phyloP scores from a whole-genome alignment of 345 rosid species.

The Microcos paniculata region DNA sequence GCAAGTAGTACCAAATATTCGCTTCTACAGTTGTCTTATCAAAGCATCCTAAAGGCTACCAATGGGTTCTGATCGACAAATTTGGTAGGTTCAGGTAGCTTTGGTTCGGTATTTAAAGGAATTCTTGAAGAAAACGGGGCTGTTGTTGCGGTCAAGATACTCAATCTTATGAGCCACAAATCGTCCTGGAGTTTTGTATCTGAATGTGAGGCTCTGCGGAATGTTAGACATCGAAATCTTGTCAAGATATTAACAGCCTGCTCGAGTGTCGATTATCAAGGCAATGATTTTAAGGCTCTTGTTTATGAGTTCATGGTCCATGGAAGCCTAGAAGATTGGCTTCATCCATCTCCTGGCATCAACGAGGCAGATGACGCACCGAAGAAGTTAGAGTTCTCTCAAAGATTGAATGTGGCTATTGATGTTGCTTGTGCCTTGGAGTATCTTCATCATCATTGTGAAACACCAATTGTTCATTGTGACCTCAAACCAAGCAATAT shows the following conservation, averaged over 20 bases:
- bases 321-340: conserved; percentile 17
- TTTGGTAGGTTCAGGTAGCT: conserved; percentile 25
- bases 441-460: conserved; percentile 23
- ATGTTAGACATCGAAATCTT: conserved; percentile 41
- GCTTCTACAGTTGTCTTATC: not conserved
- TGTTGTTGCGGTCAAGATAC: conserved; percentile 30
- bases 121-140: not conserved
- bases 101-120: conserved; percentile 20
- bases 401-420: not conserved
- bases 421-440: conserved; percentile 16
- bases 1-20: not conserved
- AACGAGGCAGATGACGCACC: not conserved
- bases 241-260: conserved; percentile 30
- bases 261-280: not conserved
- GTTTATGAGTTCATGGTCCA: conserved; percentile 3
- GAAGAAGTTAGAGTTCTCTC: not conserved
- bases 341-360: not conserved
- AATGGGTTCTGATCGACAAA: conserved; percentile 5
- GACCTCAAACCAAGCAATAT: conserved; percentile 19
- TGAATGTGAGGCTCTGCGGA: conserved; percentile 40
- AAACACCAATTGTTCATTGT: conserved; percentile 20
- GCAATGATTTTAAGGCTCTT: conserved; percentile 6
- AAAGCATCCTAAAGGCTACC: not conserved
- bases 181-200: conserved; percentile 43
- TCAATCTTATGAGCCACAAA: conserved; percentile 33